Evolutionary conservation across 2,329 filamentous ascomycete genomes (phyloP).

Genomic region (Biscogniauxia marginata): DNA sequence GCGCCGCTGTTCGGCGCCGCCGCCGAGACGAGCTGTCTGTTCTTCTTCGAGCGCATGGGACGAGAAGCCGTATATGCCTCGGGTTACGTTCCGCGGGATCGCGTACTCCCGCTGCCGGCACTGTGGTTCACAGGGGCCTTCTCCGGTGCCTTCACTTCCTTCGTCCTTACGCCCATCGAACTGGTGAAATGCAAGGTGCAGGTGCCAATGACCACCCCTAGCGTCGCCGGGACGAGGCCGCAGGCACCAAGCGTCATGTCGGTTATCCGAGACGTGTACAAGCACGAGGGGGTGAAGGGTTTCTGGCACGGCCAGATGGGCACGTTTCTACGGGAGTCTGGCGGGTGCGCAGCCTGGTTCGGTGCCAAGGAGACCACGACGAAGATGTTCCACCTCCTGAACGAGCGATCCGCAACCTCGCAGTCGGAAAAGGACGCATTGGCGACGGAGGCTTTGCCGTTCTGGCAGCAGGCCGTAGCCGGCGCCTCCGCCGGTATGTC

Average conservation of each 20-base stretch:
- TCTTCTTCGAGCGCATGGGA: conserved; percentile 83
- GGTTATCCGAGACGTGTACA: conserved; percentile 77
- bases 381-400: conserved; percentile 63
- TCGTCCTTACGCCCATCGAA: conserved; percentile 92
- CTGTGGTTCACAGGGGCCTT: conserved; percentile 80
- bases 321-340: conserved; percentile 90
- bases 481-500: conserved; percentile 86
- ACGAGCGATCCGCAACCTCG: conserved; percentile 42
- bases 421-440: conserved; percentile 41
- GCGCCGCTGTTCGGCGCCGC: conserved; percentile 89
- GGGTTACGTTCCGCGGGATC: conserved; percentile 48
- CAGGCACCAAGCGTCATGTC: conserved; percentile 61
- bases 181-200: conserved; percentile 99
- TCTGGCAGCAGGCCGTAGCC: conserved; percentile 85
- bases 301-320: conserved; percentile 97
- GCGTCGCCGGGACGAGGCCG: conserved; percentile 38
- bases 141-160: conserved; percentile 83
- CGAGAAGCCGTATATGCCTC: conserved; percentile 61
- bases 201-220: conserved; percentile 53
- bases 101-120: conserved; percentile 69
- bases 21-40: conserved; percentile 86
- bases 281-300: conserved; percentile 75
- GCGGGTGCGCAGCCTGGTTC: conserved; percentile 94
- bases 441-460: conserved; percentile 58
- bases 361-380: conserved; percentile 82